Evolutionary conservation across 1,284 basidiomycete genomes (phyloP).

Genomic region (Moniliella sp.): DNA sequence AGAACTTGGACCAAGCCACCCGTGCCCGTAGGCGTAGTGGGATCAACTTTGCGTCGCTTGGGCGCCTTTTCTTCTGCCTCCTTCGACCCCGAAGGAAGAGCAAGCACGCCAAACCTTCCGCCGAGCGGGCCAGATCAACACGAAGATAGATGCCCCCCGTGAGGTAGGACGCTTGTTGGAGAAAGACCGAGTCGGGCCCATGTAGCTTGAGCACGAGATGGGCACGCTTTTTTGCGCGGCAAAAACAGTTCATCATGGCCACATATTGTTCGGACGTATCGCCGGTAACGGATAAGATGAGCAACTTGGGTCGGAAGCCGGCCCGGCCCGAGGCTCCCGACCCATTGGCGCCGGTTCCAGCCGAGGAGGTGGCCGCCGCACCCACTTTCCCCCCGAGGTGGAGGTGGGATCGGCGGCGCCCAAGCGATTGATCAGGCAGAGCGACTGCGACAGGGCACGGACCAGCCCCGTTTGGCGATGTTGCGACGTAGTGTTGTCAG

Average conservation of each 20-base stretch:
- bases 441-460: too few relatives aligned
- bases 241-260: slow-evolving; percentile 96
- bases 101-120: slow-evolving; percentile 65
- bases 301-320: slow-evolving; percentile 42
- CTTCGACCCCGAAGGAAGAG: neutral
- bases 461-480: too few relatives aligned
- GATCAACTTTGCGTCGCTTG: slow-evolving; percentile 14
- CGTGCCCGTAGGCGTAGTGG: neutral
- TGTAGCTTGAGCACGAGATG: slow-evolving; percentile 78
- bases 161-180: slow-evolving; percentile 87
- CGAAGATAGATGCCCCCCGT: slow-evolving; percentile 82
- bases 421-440: too few relatives aligned
- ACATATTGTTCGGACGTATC: slow-evolving; percentile 72
- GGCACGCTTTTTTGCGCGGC: slow-evolving; percentile 79
- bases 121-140: slow-evolving; percentile 54
- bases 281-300: slow-evolving; percentile 75
- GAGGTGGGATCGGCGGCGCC: too few relatives aligned
- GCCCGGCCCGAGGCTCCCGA: too few relatives aligned
- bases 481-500: too few relatives aligned
- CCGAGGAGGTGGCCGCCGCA: too few relatives aligned
- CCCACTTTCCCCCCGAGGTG: too few relatives aligned
- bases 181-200: slow-evolving; percentile 71
- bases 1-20: neutral
- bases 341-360: too few relatives aligned
- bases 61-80: slow-evolving; percentile 4